Evolutionary conservation across 2,329 filamentous ascomycete genomes (phyloP).

Genomic region (Botrytis elliptica): DNA sequence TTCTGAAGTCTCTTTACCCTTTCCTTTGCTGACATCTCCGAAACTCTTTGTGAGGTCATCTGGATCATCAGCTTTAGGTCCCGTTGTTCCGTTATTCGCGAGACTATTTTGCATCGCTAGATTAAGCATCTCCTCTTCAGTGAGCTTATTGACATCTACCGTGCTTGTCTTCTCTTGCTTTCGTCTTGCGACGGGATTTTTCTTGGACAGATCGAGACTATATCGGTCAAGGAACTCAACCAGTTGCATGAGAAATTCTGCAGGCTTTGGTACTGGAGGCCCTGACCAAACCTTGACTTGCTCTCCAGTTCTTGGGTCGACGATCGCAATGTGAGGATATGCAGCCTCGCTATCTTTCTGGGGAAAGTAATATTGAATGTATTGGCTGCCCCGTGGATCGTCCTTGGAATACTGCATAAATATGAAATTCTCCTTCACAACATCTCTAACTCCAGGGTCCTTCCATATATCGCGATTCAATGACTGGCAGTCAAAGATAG

Average conservation of each 20-base stretch:
- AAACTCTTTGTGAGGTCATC: slow-evolving; percentile 78
- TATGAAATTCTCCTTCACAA: slow-evolving; percentile 87
- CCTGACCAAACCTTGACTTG: slow-evolving; percentile 97
- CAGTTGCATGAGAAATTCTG: slow-evolving; percentile 86
- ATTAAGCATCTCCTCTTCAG: slow-evolving; percentile 95
- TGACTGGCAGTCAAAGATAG: slow-evolving; percentile 90
- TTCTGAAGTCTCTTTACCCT: slow-evolving; percentile 47
- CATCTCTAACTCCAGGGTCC: slow-evolving; percentile 71
- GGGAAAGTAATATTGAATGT: slow-evolving; percentile 85
- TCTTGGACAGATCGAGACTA: slow-evolving; percentile 81
- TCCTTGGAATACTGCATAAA: slow-evolving; percentile 94
- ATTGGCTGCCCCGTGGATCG: slow-evolving; percentile 73
- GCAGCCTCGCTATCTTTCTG: slow-evolving; percentile 79
- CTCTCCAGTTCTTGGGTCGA: slow-evolving; percentile 93
- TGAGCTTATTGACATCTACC: slow-evolving; percentile 82
- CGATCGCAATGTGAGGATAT: slow-evolving; percentile 93
- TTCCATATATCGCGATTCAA: slow-evolving; percentile 97
- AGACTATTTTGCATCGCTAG: slow-evolving; percentile 90
- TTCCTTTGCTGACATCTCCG: slow-evolving; percentile 52
- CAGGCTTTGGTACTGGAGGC: slow-evolving; percentile 68
- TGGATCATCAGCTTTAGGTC: slow-evolving; percentile 69
- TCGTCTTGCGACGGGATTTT: slow-evolving; percentile 84
- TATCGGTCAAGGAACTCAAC: slow-evolving; percentile 97
- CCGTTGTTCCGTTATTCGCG: slow-evolving; percentile 47
- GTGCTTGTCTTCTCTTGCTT: slow-evolving; percentile 68